These are phyloP conservation scores for Sphaerostilbella broomeana DNA, from an alignment of 2,329 filamentous ascomycete species.

Conservation along the genomic window DNA sequence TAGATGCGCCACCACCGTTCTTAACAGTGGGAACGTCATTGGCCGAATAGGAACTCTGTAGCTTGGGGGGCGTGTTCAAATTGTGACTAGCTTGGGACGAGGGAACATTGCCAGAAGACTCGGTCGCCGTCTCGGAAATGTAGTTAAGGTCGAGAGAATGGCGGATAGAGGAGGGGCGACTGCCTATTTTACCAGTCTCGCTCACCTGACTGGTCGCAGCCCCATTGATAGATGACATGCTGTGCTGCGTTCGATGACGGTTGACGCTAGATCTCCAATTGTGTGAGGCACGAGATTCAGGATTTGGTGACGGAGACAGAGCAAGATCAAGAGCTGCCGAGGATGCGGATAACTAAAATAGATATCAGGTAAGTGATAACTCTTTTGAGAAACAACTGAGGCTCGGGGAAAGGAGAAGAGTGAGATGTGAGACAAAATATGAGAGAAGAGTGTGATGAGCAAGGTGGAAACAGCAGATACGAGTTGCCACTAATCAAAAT, in stretches of 20 bases:
- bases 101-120: conserved; percentile 32
- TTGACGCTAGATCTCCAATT: conserved; percentile 55
- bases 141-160: conserved; percentile 54
- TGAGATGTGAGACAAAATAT: too few species aligned
- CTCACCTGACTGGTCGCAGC: conserved; percentile 34
- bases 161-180: conserved; percentile 43
- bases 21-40: conserved; percentile 85
- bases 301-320: conserved; percentile 58
- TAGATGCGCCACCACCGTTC: conserved; percentile 47
- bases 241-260: conserved; percentile 63
- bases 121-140: conserved; percentile 39
- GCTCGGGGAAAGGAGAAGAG: too few species aligned
- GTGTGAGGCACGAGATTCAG: conserved; percentile 43
- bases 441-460: too few species aligned
- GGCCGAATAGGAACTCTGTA: conserved; percentile 84
- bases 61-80: conserved; percentile 61
- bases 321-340: conserved; percentile 77
- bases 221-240: conserved; percentile 43
- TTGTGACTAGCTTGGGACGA: conserved; percentile 43
- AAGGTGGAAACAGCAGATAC: too few species aligned
- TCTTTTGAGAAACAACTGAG: too few species aligned
- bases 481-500: too few species aligned
- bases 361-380: too few species aligned
- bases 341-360: conserved; percentile 69
- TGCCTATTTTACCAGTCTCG: conserved; percentile 42